These are phyloP conservation scores for Myxozyma kluyveri DNA, from an alignment of 805 yeast species.

Conservation along the genomic window DNA sequence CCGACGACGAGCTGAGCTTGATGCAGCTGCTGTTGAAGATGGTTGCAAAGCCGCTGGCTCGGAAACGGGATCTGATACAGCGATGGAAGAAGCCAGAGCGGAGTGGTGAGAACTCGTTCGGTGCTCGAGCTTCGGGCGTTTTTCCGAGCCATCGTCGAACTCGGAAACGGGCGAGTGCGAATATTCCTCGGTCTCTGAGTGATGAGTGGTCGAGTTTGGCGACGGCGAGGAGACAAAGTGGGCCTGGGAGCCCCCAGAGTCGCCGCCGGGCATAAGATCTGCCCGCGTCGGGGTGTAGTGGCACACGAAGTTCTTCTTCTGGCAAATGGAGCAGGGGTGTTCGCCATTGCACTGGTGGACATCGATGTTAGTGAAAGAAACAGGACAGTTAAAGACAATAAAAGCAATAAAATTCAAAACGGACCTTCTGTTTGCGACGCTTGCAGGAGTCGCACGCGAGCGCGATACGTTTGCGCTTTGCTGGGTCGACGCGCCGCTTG, in stretches of 20 bases:
- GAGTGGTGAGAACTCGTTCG: not conserved
- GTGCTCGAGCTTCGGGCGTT: not conserved
- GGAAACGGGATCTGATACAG: not conserved
- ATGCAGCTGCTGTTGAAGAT: constrained; percentile 2
- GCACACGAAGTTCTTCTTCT: constrained; percentile 37
- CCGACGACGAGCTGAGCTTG: not conserved
- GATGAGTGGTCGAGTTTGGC: constrained; percentile 8
- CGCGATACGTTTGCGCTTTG: constrained; percentile 44
- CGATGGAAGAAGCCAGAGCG: not conserved
- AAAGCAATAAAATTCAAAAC: not conserved
- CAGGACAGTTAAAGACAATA: not conserved
- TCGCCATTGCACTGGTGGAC: constrained; percentile 38
- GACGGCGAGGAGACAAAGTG: constrained; percentile 21
- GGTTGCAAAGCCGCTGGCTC: not conserved
- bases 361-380: not conserved
- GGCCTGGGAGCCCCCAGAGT: constrained; percentile 1
- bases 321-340: constrained; percentile 42
- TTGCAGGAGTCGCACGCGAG: constrained; percentile 51
- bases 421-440: constrained; percentile 41
- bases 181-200: constrained; percentile 4
- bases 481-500: constrained; percentile 30
- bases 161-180: constrained; percentile 1
- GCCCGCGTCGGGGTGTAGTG: constrained; percentile 26
- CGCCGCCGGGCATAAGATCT: constrained; percentile 15
- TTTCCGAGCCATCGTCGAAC: not conserved